These are phyloP conservation scores for Podospora pseudocomata DNA, from an alignment of 495 filamentous ascomycete species.

Conservation along the genomic window DNA sequence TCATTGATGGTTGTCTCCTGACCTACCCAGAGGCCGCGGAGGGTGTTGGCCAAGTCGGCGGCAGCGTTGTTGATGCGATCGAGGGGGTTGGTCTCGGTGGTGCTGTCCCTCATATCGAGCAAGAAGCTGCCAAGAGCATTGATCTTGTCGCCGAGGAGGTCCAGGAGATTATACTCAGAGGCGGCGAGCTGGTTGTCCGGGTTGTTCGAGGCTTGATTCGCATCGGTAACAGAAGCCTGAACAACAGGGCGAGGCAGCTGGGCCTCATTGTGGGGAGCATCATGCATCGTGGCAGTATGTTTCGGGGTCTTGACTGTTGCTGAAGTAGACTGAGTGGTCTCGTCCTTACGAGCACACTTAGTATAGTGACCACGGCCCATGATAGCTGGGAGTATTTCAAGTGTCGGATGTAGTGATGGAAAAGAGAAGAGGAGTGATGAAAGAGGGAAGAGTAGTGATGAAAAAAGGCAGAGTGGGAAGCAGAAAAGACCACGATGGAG, in stretches of 20 bases:
- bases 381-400: not conserved
- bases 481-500: not conserved
- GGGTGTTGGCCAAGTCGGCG: not conserved
- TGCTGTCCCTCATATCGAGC: not conserved
- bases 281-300: not conserved
- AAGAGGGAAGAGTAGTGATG: not conserved
- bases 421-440: too few species aligned
- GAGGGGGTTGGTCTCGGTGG: not conserved
- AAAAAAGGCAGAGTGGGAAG: not conserved
- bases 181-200: not conserved
- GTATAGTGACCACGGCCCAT: not conserved
- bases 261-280: not conserved
- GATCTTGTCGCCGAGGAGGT: not conserved
- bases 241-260: too few species aligned
- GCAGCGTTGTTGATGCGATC: not conserved
- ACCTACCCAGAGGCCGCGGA: not conserved
- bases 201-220: not conserved
- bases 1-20: not conserved
- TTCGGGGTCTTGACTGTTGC: not conserved
- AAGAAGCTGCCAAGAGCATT: not conserved
- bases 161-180: not conserved
- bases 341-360: not conserved
- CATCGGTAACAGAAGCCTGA: not conserved
- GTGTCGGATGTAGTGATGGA: not conserved
- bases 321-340: not conserved